Percentiles rank a stretch among this genome's conserved stretches.
These are phyloP conservation scores for Tagetes patula DNA, from an alignment of 129 eudicot genomes.

Conservation along the genomic window DNA sequence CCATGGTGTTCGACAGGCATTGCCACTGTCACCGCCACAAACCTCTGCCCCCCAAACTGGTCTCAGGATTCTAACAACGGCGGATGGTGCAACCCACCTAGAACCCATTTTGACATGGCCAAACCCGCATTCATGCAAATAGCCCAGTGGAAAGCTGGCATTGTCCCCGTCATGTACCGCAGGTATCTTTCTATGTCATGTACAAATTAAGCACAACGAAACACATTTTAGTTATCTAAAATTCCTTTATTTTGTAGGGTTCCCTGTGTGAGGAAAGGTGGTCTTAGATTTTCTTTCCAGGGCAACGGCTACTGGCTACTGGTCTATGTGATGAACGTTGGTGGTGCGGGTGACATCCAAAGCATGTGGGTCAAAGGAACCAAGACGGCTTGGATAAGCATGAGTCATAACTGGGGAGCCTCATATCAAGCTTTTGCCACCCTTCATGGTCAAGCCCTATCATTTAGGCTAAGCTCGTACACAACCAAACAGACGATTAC, in stretches of 20 bases:
- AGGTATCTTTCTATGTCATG: constrained; percentile 37
- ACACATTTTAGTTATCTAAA: background rate
- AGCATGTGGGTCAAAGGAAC: constrained; percentile 82
- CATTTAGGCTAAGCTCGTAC: constrained; percentile 67
- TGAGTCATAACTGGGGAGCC: constrained; percentile 98
- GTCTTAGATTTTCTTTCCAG: constrained; percentile 52
- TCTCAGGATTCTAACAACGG: constrained; percentile 56
- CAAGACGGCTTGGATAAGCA: constrained; percentile 75
- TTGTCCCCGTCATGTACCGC: constrained; percentile 75
- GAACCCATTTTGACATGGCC: constrained; percentile 85
- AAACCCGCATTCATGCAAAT: constrained; percentile 89
- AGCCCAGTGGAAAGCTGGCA: constrained; percentile 81
- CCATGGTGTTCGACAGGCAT: constrained; percentile 50
- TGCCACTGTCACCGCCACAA: constrained; percentile 70
- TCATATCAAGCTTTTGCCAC: constrained; percentile 78
- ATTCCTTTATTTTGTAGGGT: constrained; percentile 43
- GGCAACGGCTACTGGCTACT: constrained; percentile 82
- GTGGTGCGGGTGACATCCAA: constrained; percentile 72
- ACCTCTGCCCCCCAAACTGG: constrained; percentile 93
- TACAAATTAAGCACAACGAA: background rate
- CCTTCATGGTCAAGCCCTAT: constrained; percentile 64
- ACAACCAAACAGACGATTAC: constrained; percentile 56
- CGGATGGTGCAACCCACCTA: constrained; percentile 98
- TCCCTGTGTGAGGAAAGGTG: constrained; percentile 60
- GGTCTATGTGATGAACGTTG: constrained; percentile 82